Evolutionary conservation across 768 basidiomycete species (phyloP).

Genomic region (Lanmaoa pseudosensibilis): DNA sequence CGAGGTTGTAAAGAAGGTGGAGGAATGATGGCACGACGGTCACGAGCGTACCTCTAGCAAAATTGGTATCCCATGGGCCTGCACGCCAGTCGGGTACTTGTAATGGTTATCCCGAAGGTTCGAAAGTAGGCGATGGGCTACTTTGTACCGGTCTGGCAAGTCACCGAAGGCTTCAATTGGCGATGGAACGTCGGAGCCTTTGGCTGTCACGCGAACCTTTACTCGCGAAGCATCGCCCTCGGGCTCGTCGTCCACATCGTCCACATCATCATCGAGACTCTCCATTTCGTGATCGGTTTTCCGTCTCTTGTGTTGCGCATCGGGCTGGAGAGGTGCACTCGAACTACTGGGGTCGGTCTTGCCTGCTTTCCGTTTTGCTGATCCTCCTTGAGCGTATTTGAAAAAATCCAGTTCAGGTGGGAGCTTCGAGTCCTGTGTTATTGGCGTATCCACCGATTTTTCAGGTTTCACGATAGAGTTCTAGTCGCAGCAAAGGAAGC

Average conservation of each 20-base stretch:
- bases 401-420: conserved; percentile 90
- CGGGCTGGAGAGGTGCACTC: conserved; percentile 7
- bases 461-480: conserved; percentile 22
- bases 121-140: conserved; percentile 58
- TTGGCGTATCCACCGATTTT: conserved; percentile 24
- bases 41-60: conserved; percentile 61
- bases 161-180: conserved; percentile 58
- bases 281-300: conserved; percentile 30
- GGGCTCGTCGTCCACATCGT: conserved; percentile 24
- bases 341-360: conserved; percentile 16
- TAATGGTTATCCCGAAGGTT: conserved; percentile 67
- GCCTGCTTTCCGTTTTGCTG: conserved; percentile 51
- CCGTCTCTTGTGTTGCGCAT: conserved; percentile 28
- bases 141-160: conserved; percentile 54
- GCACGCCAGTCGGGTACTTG: conserved; percentile 74
- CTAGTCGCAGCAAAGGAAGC: conserved; percentile 16
- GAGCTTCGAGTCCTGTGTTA: conserved; percentile 47
- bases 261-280: conserved; percentile 19
- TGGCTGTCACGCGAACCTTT: conserved; percentile 68
- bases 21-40: background rate
- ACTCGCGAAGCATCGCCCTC: conserved; percentile 28
- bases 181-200: conserved; percentile 69
- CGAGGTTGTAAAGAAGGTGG: background rate
- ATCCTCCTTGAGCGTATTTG: conserved; percentile 67
- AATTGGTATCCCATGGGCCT: conserved; percentile 77